phyloP scores from a whole-genome alignment of 257 asterid genomes.

The Knoxia roxburghii region DNA sequence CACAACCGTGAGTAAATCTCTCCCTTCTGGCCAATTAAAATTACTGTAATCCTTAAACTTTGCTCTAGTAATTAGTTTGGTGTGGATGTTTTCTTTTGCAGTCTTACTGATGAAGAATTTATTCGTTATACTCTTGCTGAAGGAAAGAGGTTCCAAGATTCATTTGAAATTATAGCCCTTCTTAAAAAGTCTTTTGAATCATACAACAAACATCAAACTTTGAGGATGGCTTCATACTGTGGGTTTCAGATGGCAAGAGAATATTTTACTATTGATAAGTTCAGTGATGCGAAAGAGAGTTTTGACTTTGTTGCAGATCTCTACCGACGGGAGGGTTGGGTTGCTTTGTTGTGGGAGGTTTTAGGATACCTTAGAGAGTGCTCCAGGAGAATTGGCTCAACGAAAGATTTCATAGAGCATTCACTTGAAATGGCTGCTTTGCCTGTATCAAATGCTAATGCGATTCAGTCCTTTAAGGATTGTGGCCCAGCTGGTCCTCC shows the following conservation, averaged over 20 bases:
- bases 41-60: neutral
- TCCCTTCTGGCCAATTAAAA: neutral
- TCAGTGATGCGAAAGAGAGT: conserved; percentile 61
- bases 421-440: conserved; percentile 98
- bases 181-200: conserved; percentile 76
- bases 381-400: conserved; percentile 57
- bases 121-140: conserved; percentile 62
- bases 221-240: conserved; percentile 83
- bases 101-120: conserved; percentile 76
- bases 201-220: conserved; percentile 56
- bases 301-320: conserved; percentile 72
- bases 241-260: conserved; percentile 83
- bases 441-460: conserved; percentile 49
- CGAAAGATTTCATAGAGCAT: conserved; percentile 83
- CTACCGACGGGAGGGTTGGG: conserved; percentile 95
- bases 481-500: conserved; percentile 84
- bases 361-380: conserved; percentile 92
- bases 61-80: conserved; percentile 1
- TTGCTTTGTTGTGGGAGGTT: conserved; percentile 76
- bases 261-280: conserved; percentile 51
- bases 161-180: conserved; percentile 85
- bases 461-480: conserved; percentile 41
- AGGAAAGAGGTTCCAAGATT: conserved; percentile 75
- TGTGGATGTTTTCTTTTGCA: conserved; percentile 32
- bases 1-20: conserved; percentile 68